Evolutionary conservation across 2,329 filamentous ascomycete species (phyloP).

Genomic region (Colletotrichum tamarilloi): DNA sequence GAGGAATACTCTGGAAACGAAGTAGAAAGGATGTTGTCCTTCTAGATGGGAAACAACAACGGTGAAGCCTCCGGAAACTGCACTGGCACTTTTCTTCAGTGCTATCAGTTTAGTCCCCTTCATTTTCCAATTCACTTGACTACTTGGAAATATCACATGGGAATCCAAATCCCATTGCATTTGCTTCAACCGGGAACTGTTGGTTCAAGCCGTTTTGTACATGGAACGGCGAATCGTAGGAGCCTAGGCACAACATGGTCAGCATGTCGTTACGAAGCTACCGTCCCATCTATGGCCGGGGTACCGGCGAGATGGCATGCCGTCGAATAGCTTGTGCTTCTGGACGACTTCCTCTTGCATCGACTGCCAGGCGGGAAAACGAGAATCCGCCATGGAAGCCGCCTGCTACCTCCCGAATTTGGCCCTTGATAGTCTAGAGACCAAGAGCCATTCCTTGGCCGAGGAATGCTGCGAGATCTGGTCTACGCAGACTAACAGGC

Average conservation of each 20-base stretch:
- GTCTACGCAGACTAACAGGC: slow-evolving; percentile 11
- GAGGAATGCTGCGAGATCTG: slow-evolving; percentile 5
- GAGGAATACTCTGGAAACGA: no score
- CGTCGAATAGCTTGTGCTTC: neutral
- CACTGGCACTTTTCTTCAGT: no score
- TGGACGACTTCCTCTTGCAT: neutral
- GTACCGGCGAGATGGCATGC: neutral
- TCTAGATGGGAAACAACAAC: no score
- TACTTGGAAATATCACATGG: no score
- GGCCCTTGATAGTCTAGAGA: neutral
- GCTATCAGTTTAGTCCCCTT: no score
- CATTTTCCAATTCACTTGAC: no score
- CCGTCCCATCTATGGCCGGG: no score
- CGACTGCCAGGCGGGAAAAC: neutral
- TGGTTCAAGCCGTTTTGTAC: neutral
- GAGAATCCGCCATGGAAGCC: neutral
- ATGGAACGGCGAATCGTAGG: neutral
- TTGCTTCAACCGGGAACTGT: neutral
- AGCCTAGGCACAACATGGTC: neutral
- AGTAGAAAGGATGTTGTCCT: no score
- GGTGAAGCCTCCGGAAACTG: no score
- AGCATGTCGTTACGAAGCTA: neutral
- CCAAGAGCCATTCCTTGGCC: neutral
- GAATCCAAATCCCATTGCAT: no score
- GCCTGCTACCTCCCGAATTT: neutral